A percentile compares a stretch with the other conserved stretches of the same genome.
phyloP scores from a whole-genome alignment of 192 early-diverging fungal species.

The Mortierella hygrophila region DNA sequence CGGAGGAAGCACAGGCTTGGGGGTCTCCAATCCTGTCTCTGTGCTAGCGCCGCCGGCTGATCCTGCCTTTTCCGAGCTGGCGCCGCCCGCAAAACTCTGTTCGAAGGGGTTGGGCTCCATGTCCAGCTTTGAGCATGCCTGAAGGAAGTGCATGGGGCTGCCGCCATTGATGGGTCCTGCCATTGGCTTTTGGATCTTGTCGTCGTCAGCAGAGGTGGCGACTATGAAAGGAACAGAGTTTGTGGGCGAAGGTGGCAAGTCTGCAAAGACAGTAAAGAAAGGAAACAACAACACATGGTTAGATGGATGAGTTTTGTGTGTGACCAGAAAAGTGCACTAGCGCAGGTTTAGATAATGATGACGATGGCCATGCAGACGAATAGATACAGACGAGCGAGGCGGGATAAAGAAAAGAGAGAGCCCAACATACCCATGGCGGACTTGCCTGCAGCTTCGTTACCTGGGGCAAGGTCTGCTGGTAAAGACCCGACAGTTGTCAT shows the following conservation, averaged over 20 bases:
- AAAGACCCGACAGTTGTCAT: slow-evolving; percentile 34
- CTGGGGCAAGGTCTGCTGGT: slow-evolving; percentile 31
- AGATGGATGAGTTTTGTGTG: background rate
- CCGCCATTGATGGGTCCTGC: slow-evolving; percentile 25
- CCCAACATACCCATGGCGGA: slow-evolving; percentile 25
- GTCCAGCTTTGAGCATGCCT: slow-evolving; percentile 73
- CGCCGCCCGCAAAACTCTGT: slow-evolving; percentile 72
- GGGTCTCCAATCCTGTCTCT: slow-evolving; percentile 39
- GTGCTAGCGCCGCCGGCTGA: slow-evolving; percentile 24
- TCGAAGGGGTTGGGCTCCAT: slow-evolving; percentile 93
- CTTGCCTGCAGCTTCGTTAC: slow-evolving; percentile 26
- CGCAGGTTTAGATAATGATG: slow-evolving; percentile 1
- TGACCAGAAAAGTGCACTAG: slow-evolving; percentile 5
- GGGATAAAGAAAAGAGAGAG: background rate
- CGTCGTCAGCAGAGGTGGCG: slow-evolving; percentile 33
- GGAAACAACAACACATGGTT: background rate
- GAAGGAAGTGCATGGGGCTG: slow-evolving; percentile 34
- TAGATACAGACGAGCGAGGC: background rate
- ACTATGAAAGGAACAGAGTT: slow-evolving; percentile 47
- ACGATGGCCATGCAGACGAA: background rate
- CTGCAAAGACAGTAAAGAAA: slow-evolving; percentile 3
- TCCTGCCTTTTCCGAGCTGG: slow-evolving; percentile 24
- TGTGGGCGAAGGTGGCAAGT: slow-evolving; percentile 38
- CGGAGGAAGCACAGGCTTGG: slow-evolving; percentile 76
- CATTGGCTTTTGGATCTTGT: slow-evolving; percentile 23